phyloP scores from a whole-genome alignment of 75 land plant species.

The Picea glauca region DNA sequence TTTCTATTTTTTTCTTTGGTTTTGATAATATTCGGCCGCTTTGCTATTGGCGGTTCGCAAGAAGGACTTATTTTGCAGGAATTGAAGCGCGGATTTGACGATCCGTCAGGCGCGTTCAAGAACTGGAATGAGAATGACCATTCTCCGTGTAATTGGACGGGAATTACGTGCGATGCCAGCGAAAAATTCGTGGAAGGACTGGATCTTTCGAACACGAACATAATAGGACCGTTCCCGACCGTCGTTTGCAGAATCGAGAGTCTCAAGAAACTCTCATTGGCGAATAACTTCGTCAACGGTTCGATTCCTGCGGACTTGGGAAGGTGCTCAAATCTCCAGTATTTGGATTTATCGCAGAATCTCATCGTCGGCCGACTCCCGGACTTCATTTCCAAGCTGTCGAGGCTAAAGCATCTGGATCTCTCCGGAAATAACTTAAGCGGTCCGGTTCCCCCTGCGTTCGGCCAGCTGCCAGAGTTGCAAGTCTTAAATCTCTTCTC shows the following conservation, averaged over 20 bases:
- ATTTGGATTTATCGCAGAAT: conserved; percentile 58
- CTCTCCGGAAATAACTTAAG: conserved; percentile 67
- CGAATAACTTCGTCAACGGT: conserved; percentile 48
- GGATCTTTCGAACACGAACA: conserved; percentile 42
- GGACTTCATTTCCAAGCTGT: conserved; percentile 23
- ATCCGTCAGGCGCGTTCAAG: too few relatives aligned
- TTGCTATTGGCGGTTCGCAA: too few relatives aligned
- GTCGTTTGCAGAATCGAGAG: conserved; percentile 42
- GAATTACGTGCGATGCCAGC: conserved; percentile 48
- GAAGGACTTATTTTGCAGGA: too few relatives aligned
- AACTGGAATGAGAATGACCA: too few relatives aligned
- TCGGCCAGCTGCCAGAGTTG: conserved; percentile 24
- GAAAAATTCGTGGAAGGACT: conserved; percentile 35
- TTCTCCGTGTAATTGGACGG: conserved; percentile 56
- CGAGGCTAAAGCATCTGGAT: conserved; percentile 44
- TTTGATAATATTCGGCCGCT: too few relatives aligned
- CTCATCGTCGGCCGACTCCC: conserved; percentile 48
- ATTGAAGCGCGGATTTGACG: too few relatives aligned
- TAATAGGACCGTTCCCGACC: conserved; percentile 50
- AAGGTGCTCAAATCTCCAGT: conserved; percentile 32
- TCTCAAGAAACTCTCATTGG: conserved; percentile 47
- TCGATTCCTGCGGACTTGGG: conserved; percentile 41
- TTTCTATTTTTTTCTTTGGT: too few relatives aligned
- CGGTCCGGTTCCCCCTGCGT: conserved; percentile 32
- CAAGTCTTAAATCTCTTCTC: conserved; percentile 24